Percentiles rank a stretch among this genome's conserved stretches.
These are phyloP conservation scores for Thoreauomyces humboldtii DNA, from an alignment of 192 early-diverging fungal species.

Conservation along the genomic window DNA sequence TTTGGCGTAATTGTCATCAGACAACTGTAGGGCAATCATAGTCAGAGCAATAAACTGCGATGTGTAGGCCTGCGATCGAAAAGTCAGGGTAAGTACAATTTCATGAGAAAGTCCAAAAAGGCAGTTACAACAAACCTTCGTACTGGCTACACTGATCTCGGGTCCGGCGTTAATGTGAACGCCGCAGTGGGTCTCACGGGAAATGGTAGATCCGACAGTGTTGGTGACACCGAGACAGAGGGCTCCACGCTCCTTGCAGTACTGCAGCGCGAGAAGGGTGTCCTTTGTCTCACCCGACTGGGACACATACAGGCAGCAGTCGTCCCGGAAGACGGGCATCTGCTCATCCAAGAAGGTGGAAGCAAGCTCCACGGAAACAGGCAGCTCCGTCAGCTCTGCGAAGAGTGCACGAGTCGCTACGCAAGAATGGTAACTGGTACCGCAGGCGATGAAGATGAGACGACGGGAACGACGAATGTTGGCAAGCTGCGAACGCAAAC, in stretches of 20 bases:
- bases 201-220: conserved; percentile 62
- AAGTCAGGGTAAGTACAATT: too few relatives aligned
- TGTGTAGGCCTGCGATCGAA: conserved; percentile 64
- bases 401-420: conserved; percentile 58
- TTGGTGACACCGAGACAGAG: conserved; percentile 65
- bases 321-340: conserved; percentile 60
- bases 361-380: conserved; percentile 57
- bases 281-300: conserved; percentile 67
- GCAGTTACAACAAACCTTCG: conserved; percentile 42
- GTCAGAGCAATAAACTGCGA: conserved; percentile 60
- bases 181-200: conserved; percentile 63
- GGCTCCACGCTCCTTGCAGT: conserved; percentile 64
- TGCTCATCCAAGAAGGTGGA: conserved; percentile 57
- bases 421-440: conserved; percentile 58
- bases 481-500: conserved; percentile 51
- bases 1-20: conserved; percentile 53
- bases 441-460: conserved; percentile 62
- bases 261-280: conserved; percentile 57
- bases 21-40: conserved; percentile 60
- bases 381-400: conserved; percentile 60
- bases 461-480: conserved; percentile 60
- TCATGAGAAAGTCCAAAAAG: too few relatives aligned
- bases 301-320: conserved; percentile 63
- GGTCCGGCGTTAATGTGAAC: conserved; percentile 68
- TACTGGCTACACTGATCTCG: conserved; percentile 59